Evolutionary conservation across 1,139 yeast species (phyloP).

Genomic region (Scheffersomyces insectosa): DNA sequence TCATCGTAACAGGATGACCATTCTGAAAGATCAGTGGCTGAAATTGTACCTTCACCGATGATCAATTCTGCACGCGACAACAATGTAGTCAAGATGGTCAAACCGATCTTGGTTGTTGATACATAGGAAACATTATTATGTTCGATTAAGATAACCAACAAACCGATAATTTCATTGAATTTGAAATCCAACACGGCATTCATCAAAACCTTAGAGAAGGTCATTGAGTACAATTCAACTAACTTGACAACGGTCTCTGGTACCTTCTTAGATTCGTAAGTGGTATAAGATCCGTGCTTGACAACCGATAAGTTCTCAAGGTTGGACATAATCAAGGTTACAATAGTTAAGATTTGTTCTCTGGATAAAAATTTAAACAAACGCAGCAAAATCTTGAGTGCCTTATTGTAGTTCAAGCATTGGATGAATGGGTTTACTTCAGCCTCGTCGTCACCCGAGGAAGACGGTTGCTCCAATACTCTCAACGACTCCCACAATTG

Average conservation of each 20-base stretch:
- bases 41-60: constrained; percentile 72
- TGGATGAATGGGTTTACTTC: constrained; percentile 80
- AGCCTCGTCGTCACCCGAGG: constrained; percentile 44
- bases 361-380: constrained; percentile 78
- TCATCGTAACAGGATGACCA: constrained; percentile 87
- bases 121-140: constrained; percentile 73
- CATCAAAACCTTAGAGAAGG: constrained; percentile 84
- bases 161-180: constrained; percentile 80
- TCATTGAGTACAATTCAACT: constrained; percentile 77
- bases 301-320: constrained; percentile 80
- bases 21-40: constrained; percentile 60
- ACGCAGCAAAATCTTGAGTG: constrained; percentile 86
- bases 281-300: constrained; percentile 74
- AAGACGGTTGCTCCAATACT: constrained; percentile 53
- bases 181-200: constrained; percentile 82
- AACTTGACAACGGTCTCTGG: constrained; percentile 61
- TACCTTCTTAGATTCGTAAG: constrained; percentile 51
- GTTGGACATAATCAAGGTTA: constrained; percentile 80
- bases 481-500: constrained; percentile 80
- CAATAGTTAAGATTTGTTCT: constrained; percentile 76
- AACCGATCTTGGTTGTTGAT: constrained; percentile 82
- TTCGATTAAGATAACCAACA: constrained; percentile 70
- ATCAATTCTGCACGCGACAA: constrained; percentile 91
- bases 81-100: constrained; percentile 82
- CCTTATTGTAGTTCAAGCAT: constrained; percentile 81